A percentile compares a stretch with the other conserved stretches of the same genome.
phyloP scores from a whole-genome alignment of 768 basidiomycete genomes.

The Tylopilus balloui region DNA sequence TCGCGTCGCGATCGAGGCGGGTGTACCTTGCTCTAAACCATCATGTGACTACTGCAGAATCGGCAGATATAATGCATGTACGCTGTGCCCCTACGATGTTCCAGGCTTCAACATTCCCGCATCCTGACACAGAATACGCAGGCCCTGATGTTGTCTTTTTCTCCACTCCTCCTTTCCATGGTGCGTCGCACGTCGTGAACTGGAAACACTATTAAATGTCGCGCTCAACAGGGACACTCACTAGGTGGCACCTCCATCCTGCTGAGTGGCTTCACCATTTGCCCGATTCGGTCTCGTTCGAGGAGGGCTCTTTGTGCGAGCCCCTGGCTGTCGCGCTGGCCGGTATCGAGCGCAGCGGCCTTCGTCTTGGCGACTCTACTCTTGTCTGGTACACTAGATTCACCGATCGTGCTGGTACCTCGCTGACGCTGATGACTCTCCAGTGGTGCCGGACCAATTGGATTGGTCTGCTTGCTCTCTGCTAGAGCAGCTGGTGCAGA shows the following conservation, averaged over 20 bases:
- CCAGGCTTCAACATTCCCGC: no score
- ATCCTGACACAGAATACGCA: constrained; percentile 9
- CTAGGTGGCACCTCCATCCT: constrained; percentile 63
- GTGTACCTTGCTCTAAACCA: constrained; percentile 62
- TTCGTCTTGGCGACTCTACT: constrained; percentile 60
- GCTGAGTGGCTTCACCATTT: constrained; percentile 65
- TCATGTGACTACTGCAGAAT: constrained; percentile 57
- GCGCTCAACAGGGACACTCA: constrained; percentile 46
- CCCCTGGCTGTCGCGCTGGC: constrained; percentile 65
- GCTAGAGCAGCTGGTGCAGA: constrained; percentile 67
- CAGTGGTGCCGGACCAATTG: constrained; percentile 68
- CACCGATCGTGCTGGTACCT: background rate
- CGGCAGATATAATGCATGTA: constrained; percentile 63
- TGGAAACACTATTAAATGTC: background rate
- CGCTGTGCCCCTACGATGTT: background rate
- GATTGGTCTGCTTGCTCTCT: constrained; percentile 56
- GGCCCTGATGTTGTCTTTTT: constrained; percentile 55
- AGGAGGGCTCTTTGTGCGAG: constrained; percentile 66
- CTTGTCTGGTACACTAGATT: constrained; percentile 49
- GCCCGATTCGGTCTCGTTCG: constrained; percentile 57
- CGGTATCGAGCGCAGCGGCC: constrained; percentile 59
- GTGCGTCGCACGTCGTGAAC: constrained; percentile 26
- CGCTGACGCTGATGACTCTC: constrained; percentile 21
- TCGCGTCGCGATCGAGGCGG: constrained; percentile 65
- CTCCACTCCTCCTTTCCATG: constrained; percentile 67